A percentile compares a stretch with the other conserved stretches of the same genome.
Evolutionary conservation across 2,329 filamentous ascomycete genomes (phyloP).

Genomic region (Onygenales sp.): DNA sequence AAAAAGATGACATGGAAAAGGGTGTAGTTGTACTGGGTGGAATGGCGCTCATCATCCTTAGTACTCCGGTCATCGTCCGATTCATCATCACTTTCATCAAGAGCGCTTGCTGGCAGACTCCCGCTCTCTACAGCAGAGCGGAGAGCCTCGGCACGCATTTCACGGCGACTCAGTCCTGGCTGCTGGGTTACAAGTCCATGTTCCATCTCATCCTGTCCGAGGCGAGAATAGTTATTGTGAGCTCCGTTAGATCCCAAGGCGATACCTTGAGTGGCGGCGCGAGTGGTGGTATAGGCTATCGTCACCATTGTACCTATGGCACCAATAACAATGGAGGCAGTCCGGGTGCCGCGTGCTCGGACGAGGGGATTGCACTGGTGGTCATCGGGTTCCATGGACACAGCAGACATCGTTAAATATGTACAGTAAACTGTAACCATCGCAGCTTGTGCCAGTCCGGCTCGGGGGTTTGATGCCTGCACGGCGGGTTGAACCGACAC

Average conservation of each 20-base stretch:
- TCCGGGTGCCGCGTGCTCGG: conserved; percentile 72
- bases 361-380: conserved; percentile 89
- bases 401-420: conserved; percentile 94
- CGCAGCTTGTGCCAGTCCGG: conserved; percentile 90
- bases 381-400: conserved; percentile 97
- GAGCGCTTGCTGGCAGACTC: conserved; percentile 78
- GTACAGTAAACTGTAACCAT: conserved; percentile 98
- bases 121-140: conserved; percentile 84
- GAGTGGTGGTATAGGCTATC: conserved; percentile 93
- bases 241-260: conserved; percentile 44
- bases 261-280: conserved; percentile 79
- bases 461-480: conserved; percentile 86
- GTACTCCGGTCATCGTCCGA: conserved; percentile 48
- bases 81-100: conserved; percentile 63
- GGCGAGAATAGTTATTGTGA: conserved; percentile 43
- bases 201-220: conserved; percentile 62
- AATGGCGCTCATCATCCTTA: conserved; percentile 78
- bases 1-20: conserved; percentile 98
- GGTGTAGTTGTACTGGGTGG: conserved; percentile 92
- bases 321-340: conserved; percentile 82
- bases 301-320: conserved; percentile 95
- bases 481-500: conserved; percentile 84
- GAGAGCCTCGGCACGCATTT: conserved; percentile 88
- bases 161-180: conserved; percentile 60
- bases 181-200: conserved; percentile 85